These are phyloP conservation scores for Sugiyamaella xylanicola DNA, from an alignment of 1,139 yeast species.

Conservation along the genomic window DNA sequence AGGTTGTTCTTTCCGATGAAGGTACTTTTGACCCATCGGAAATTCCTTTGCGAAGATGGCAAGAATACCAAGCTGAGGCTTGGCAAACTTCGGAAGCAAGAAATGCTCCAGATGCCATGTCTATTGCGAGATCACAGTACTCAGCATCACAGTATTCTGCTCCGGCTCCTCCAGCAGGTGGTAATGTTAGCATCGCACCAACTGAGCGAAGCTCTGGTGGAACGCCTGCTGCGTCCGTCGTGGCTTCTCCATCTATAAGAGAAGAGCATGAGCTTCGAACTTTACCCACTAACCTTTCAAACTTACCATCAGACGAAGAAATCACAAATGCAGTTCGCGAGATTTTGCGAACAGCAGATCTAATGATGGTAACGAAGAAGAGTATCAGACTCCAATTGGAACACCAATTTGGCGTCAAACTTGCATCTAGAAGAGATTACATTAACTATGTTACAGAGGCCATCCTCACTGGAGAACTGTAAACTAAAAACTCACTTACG, in stretches of 20 bases:
- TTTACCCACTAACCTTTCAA: constrained; percentile 8
- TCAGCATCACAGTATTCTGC: constrained; percentile 25
- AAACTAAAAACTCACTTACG: constrained; percentile 12
- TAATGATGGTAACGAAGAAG: constrained; percentile 46
- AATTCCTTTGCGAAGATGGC: constrained; percentile 46
- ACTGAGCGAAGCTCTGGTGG: constrained; percentile 16
- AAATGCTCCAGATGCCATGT: constrained; percentile 26
- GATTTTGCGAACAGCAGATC: constrained; percentile 44
- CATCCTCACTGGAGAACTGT: constrained; percentile 45
- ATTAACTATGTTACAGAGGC: constrained; percentile 47
- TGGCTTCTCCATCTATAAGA: constrained; percentile 16
- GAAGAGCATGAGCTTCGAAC: constrained; percentile 33
- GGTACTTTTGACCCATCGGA: constrained; percentile 47
- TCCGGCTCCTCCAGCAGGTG: constrained; percentile 20
- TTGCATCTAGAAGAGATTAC: constrained; percentile 43
- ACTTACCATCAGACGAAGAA: constrained; percentile 43
- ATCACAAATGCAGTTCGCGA: constrained; percentile 44
- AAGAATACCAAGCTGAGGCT: constrained; percentile 44
- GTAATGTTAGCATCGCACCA: constrained; percentile 11
- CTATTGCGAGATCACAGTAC: constrained; percentile 23
- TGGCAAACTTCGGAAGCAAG: constrained; percentile 34
- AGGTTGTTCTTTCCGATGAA: constrained; percentile 42
- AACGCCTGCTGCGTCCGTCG: constrained; percentile 11
- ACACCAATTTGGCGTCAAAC: constrained; percentile 41
- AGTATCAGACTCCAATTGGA: constrained; percentile 44